Base-by-base conservation (phyloP, 371 early-diverging fungal genomes). In the Cokeromyces recurvatus region DNA sequence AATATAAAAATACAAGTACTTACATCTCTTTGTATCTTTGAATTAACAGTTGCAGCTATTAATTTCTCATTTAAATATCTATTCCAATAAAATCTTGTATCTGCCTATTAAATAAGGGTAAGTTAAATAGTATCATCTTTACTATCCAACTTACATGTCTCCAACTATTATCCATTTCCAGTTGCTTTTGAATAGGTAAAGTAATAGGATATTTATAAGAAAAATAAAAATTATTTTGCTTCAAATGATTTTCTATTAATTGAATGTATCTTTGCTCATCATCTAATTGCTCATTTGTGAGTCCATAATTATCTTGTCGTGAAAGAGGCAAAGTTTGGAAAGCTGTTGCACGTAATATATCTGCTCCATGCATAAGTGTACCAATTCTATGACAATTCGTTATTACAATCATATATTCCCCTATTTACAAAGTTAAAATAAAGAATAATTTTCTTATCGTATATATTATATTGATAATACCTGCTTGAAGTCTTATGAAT, bases 41-140 rank as follows among this genome's bases (percentile, higher is more conserved):
- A 43, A 22, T 42, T 23, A 16, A 21, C 8, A 9, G 54, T 50
- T 1, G 59, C 53, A 17, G 68, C 66, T 15, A 88, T 82, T 32
- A 89, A 52, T 32, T 85, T 79, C 42, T 74, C 66, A 19, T 72
- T 65, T 19, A 94, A 60, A 38, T 77, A 77, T 25, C 68, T 69
- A 66, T 96, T 97, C 93, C 90, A 97, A 59, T 88, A 93, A 64
- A 94, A 97, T 27, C 92, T 77, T 29, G 79, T 76, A 58, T 94
- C 91, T 3, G 89, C 86, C 79, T 86, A 57, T 15, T n/a, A 16
- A n/a, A 19, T 8, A n/a, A 36, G n/a, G n/a, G n/a, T n/a, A n/a
- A n/a, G n/a, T 5, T 22, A 27, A 19, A 14, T 11, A 34, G 35
- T 4, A n/a, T n/a, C 35, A 34, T 27, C 11, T 27, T 27, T 27